Evolutionary conservation across 2,329 filamentous ascomycete genomes (phyloP).

Genomic region (Fusarium caatingaense): DNA sequence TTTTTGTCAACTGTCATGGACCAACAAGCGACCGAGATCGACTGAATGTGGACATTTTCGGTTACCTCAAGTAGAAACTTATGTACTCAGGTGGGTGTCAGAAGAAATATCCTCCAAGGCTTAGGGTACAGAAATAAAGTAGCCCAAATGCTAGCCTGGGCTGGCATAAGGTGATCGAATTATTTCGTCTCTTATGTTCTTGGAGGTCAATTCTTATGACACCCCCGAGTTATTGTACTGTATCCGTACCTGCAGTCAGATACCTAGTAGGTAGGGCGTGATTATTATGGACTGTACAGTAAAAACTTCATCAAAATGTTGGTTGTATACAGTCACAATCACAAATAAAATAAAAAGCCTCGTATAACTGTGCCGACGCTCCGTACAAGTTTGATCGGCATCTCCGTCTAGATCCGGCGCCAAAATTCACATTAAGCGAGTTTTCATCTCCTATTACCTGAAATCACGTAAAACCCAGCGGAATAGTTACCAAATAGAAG

Average conservation of each 20-base stretch:
- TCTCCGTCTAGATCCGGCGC: conserved; percentile 22
- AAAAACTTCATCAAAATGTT: neutral
- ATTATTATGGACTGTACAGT: neutral
- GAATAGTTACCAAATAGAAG: neutral
- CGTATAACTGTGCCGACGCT: conserved; percentile 30
- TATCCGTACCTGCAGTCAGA: neutral
- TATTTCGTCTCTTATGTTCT: no score
- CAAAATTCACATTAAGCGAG: conserved; percentile 3
- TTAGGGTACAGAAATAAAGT: no score
- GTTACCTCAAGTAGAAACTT: conserved; percentile 18
- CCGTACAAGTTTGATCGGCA: conserved; percentile 26
- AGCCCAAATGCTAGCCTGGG: no score
- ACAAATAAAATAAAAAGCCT: conserved; percentile 27
- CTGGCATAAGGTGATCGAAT: no score
- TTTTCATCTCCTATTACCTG: neutral
- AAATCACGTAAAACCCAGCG: neutral
- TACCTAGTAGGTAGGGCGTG: neutral
- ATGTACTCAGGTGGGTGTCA: neutral
- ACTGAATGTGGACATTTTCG: conserved; percentile 6
- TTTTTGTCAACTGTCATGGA: neutral
- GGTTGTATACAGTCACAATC: conserved; percentile 3
- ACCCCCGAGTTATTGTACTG: no score
- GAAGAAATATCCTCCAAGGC: no score
- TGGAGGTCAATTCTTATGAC: no score
- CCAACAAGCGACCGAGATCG: conserved; percentile 7